These are phyloP conservation scores for Sphaerobolus stellatus DNA, from an alignment of 1,284 basidiomycete genomes.

Conservation along the genomic window DNA sequence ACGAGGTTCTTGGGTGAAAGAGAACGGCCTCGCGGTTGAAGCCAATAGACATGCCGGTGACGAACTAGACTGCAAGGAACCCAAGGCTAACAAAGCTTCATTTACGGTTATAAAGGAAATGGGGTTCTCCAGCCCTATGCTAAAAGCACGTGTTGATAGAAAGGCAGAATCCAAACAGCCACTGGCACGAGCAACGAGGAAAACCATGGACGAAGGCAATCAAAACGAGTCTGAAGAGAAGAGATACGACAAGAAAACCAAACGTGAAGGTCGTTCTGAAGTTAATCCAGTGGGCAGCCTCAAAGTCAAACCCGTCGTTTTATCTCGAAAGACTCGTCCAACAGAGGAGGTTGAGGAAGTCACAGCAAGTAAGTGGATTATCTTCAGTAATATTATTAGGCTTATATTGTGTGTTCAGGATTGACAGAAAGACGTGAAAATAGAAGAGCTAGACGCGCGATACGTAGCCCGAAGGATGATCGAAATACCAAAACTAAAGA, in stretches of 20 bases:
- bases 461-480: no score
- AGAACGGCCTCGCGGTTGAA: no score
- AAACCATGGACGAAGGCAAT: no score
- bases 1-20: no score
- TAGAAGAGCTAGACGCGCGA: conserved; percentile 52
- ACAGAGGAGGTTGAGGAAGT: conserved; percentile 29
- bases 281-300: no score
- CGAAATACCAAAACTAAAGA: no score
- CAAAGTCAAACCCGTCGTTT: conserved; percentile 4
- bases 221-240: not conserved
- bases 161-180: not conserved
- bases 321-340: conserved; percentile 8
- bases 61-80: no score
- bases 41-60: no score
- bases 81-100: no score
- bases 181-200: no score
- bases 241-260: not conserved
- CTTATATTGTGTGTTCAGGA: conserved; percentile 36
- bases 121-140: conserved; percentile 20
- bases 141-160: conserved; percentile 13
- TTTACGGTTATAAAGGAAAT: not conserved
- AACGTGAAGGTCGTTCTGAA: not conserved
- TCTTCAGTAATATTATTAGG: not conserved
- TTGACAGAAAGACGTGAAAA: conserved; percentile 54
- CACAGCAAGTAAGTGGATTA: conserved; percentile 25